Percentiles rank a stretch among this genome's conserved stretches.
Evolutionary conservation across 169 alveolate genomes (phyloP).

Genomic region (Fabrea salina): DNA sequence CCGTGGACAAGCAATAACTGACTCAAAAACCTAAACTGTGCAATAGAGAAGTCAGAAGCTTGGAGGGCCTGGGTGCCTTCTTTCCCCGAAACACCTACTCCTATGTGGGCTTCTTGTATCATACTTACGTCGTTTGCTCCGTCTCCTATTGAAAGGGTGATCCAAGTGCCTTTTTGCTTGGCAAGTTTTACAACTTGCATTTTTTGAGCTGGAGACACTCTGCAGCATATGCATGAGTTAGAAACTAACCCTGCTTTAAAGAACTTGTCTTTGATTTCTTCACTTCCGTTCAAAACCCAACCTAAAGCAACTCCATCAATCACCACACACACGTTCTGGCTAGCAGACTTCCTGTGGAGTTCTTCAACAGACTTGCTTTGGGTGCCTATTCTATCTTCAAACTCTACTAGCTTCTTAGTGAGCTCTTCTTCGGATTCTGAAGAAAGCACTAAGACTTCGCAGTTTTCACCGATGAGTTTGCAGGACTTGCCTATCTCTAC

Average conservation of each 20-base stretch:
- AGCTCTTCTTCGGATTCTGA: not conserved
- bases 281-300: constrained; percentile 43
- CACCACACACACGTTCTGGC: constrained; percentile 40
- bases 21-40: constrained; percentile 57
- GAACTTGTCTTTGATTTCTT: constrained; percentile 31
- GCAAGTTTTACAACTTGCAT: constrained; percentile 43
- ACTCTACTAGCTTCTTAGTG: not conserved
- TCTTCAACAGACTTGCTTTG: constrained; percentile 33
- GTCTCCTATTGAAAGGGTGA: constrained; percentile 86
- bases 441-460: not conserved
- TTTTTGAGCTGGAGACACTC: constrained; percentile 55
- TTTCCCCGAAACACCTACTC: constrained; percentile 72
- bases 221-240: constrained; percentile 42
- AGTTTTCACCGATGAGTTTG: constrained; percentile 40
- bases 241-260: constrained; percentile 40
- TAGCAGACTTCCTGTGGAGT: constrained; percentile 23
- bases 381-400: constrained; percentile 42
- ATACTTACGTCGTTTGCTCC: constrained; percentile 84
- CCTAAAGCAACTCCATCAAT: constrained; percentile 55
- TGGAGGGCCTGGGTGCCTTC: constrained; percentile 77
- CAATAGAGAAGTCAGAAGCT: constrained; percentile 69
- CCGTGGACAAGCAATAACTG: constrained; percentile 69
- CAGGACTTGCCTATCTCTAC: constrained; percentile 80
- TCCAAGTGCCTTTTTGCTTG: constrained; percentile 43
- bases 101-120: constrained; percentile 74